Evolutionary conservation across 2,329 filamentous ascomycete species (phyloP).

Genomic region (Cordyceps tenuipes): DNA sequence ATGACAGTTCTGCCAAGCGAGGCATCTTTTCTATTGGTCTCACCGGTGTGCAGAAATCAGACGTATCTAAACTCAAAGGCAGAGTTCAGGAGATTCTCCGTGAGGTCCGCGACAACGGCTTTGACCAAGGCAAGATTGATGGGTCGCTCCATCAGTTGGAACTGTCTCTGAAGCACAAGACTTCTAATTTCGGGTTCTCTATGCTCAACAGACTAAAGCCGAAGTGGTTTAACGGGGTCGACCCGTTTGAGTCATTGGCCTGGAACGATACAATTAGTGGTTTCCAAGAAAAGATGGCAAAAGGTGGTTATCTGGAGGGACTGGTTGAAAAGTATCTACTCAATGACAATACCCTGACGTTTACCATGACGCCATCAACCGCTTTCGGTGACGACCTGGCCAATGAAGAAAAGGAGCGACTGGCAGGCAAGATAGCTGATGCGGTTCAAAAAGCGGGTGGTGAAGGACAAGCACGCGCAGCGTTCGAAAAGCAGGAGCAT

Average conservation of each 20-base stretch:
- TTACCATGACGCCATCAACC: conserved; percentile 85
- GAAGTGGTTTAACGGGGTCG: conserved; percentile 90
- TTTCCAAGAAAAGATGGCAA: conserved; percentile 69
- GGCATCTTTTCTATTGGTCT: conserved; percentile 87
- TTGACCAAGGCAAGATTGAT: conserved; percentile 84
- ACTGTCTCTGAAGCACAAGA: conserved; percentile 91
- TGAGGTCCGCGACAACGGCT: conserved; percentile 65
- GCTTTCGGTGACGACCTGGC: conserved; percentile 66
- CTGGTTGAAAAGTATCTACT: conserved; percentile 85
- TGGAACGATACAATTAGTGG: conserved; percentile 84
- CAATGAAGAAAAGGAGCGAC: conserved; percentile 65
- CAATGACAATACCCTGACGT: conserved; percentile 78
- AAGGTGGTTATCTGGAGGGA: conserved; percentile 73
- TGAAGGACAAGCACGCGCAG: conserved; percentile 60
- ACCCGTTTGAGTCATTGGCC: conserved; percentile 82
- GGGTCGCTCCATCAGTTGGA: conserved; percentile 92
- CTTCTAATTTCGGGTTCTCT: conserved; percentile 85
- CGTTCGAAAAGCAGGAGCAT: conserved; percentile 70
- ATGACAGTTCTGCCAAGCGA: conserved; percentile 67
- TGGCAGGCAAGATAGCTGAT: conserved; percentile 66
- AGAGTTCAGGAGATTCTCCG: conserved; percentile 65
- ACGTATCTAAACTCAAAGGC: conserved; percentile 68
- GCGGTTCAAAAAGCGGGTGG: conserved; percentile 61
- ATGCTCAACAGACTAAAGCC: conserved; percentile 83
- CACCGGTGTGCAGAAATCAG: conserved; percentile 75